Evolutionary conservation across 352 stramenopile genomes (phyloP).

Genomic region (Elongisporangium undulatum): DNA sequence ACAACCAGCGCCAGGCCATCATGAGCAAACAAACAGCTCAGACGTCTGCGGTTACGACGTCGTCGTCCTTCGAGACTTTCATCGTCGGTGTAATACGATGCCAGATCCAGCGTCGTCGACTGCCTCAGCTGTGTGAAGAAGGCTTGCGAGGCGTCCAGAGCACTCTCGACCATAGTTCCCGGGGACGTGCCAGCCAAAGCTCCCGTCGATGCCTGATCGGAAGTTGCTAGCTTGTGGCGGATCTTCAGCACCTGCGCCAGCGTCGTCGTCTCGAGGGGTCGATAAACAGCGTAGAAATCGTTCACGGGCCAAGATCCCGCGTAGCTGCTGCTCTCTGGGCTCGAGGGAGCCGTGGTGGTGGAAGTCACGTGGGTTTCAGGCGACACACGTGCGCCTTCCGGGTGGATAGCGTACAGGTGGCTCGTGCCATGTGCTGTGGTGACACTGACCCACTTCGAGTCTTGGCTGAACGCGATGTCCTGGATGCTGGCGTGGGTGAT

Average conservation of each 20-base stretch:
- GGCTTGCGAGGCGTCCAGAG: conserved; percentile 64
- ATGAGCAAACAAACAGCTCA: conserved; percentile 61
- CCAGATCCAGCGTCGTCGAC: conserved; percentile 42
- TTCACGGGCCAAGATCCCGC: conserved; percentile 18
- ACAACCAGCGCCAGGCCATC: conserved; percentile 65
- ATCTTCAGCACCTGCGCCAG: conserved; percentile 72
- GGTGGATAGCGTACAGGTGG: conserved; percentile 79
- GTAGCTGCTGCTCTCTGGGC: conserved; percentile 13
- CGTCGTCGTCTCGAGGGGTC: conserved; percentile 55
- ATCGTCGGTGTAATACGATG: conserved; percentile 54
- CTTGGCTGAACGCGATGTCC: conserved; percentile 75
- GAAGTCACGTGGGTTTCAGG: conserved; percentile 62
- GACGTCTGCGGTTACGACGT: conserved; percentile 40
- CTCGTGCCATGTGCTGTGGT: conserved; percentile 83
- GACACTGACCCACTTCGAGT: conserved; percentile 85
- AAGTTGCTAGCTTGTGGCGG: conserved; percentile 51
- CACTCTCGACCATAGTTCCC: conserved; percentile 53
- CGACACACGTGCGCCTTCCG: conserved; percentile 61
- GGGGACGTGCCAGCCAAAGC: conserved; percentile 13
- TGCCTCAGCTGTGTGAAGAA: conserved; percentile 63
- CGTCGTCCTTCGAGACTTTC: conserved; percentile 41
- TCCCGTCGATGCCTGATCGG: conserved; percentile 12
- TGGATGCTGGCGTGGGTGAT: conserved; percentile 86
- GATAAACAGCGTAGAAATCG: conserved; percentile 72
- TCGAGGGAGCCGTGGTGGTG: not conserved